phyloP scores from a whole-genome alignment of 805 yeast genomes.

The Wickerhamomyces rabaulensis region DNA sequence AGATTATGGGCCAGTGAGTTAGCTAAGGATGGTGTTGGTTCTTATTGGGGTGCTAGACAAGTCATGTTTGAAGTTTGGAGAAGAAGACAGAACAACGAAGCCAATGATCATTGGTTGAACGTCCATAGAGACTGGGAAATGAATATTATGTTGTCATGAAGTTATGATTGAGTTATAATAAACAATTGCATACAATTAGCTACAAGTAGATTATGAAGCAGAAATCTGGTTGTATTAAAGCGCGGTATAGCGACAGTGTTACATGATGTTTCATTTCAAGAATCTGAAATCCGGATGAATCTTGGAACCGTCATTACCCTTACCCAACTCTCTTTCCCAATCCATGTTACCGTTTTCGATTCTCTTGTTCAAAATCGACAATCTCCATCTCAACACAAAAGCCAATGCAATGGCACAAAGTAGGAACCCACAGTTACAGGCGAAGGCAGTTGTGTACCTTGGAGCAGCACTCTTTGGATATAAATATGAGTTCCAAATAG shows the following conservation, averaged over 20 bases:
- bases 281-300: constrained; percentile 40
- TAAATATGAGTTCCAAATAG: constrained; percentile 50
- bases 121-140: constrained; percentile 82
- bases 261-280: too few relatives aligned
- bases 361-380: constrained; percentile 34
- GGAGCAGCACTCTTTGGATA: constrained; percentile 43
- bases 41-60: constrained; percentile 83
- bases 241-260: too few relatives aligned
- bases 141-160: constrained; percentile 58
- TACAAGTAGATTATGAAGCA: too few relatives aligned
- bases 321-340: constrained; percentile 40
- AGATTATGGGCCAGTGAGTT: constrained; percentile 56
- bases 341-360: constrained; percentile 42
- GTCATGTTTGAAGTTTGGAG: constrained; percentile 86
- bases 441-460: constrained; percentile 40
- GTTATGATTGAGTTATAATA: not conserved
- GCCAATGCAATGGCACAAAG: constrained; percentile 36
- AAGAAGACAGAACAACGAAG: constrained; percentile 54
- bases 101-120: constrained; percentile 68
- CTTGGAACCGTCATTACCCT: constrained; percentile 39
- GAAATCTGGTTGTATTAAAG: too few relatives aligned
- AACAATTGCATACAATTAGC: not conserved
- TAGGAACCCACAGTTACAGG: constrained; percentile 44
- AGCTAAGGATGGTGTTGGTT: constrained; percentile 58
- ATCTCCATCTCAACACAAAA: constrained; percentile 32